Percentiles rank a stretch among this genome's conserved stretches.
phyloP scores from a whole-genome alignment of 164 flowering plant species.

The Nymphaea thermarum region DNA sequence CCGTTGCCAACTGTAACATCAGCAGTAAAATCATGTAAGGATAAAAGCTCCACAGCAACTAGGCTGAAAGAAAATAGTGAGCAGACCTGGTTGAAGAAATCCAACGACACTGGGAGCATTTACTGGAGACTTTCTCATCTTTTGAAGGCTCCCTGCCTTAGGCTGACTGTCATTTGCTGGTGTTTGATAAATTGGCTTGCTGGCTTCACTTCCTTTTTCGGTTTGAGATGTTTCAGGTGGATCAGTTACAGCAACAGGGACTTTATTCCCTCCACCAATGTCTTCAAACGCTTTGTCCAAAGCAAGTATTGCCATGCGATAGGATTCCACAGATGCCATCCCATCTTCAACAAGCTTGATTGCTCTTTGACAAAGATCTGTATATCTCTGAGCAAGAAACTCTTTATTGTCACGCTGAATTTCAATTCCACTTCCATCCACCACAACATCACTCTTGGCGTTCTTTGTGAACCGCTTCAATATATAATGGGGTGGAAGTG shows the following conservation, averaged over 20 bases:
- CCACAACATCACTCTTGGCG: slow-evolving; percentile 8
- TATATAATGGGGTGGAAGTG: slow-evolving; percentile 11
- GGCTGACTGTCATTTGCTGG: neutral
- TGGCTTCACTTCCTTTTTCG: neutral
- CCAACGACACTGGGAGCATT: neutral
- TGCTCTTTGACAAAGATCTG: slow-evolving; percentile 7
- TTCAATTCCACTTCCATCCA: slow-evolving; percentile 2
- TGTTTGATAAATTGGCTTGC: neutral
- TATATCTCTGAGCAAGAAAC: slow-evolving; percentile 2
- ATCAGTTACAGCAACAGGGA: neutral
- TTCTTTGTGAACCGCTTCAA: slow-evolving; percentile 11
- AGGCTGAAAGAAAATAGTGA: neutral
- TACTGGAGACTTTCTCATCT: neutral
- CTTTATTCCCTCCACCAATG: neutral
- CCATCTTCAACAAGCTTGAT: slow-evolving; percentile 7
- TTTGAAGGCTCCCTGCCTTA: neutral
- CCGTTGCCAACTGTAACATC: neutral
- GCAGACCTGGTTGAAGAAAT: neutral
- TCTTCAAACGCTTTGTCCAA: slow-evolving; percentile 1
- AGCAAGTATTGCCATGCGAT: slow-evolving; percentile 6
- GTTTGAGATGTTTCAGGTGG: neutral
- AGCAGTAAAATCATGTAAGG: neutral
- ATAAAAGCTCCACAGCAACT: no score
- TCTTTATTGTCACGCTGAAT: slow-evolving; percentile 1
- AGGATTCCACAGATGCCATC: slow-evolving; percentile 2